These are phyloP conservation scores for Podospora conica DNA, from an alignment of 495 filamentous ascomycete species.

Conservation along the genomic window DNA sequence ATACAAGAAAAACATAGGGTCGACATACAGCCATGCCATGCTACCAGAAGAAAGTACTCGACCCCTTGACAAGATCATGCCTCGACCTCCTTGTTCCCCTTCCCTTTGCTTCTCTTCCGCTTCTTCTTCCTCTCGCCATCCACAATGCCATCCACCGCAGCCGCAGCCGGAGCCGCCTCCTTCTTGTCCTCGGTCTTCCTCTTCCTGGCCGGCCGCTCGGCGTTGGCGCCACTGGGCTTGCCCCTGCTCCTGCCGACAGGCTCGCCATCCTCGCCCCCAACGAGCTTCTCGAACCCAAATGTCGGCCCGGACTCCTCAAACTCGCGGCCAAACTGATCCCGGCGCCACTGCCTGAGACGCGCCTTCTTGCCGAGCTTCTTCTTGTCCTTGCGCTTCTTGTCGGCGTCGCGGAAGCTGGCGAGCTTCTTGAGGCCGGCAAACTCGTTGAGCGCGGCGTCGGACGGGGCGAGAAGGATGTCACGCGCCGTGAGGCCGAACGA, in stretches of 20 bases:
- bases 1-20: background rate
- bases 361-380: constrained; percentile 89
- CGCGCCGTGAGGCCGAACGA: constrained; percentile 81
- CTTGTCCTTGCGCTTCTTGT: constrained; percentile 82
- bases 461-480: constrained; percentile 83
- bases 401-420: constrained; percentile 76
- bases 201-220: constrained; percentile 2
- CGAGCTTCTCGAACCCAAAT: constrained; percentile 35
- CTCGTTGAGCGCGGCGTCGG: constrained; percentile 78
- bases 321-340: constrained; percentile 79
- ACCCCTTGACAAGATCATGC: constrained; percentile 2
- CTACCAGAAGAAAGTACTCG: background rate
- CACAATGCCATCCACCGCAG: constrained; percentile 18
- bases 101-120: constrained; percentile 42
- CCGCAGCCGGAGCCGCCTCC: constrained; percentile 1
- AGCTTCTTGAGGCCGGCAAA: constrained; percentile 93
- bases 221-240: constrained; percentile 17
- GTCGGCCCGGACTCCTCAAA: constrained; percentile 44
- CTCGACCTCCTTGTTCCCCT: constrained; percentile 23
- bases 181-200: constrained; percentile 4
- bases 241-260: background rate
- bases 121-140: constrained; percentile 44
- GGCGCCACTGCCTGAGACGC: constrained; percentile 80
- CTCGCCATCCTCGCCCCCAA: constrained; percentile 17
- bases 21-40: background rate